phyloP scores from a whole-genome alignment of 1,139 yeast species.

The Debaryomyces nepalensis region DNA sequence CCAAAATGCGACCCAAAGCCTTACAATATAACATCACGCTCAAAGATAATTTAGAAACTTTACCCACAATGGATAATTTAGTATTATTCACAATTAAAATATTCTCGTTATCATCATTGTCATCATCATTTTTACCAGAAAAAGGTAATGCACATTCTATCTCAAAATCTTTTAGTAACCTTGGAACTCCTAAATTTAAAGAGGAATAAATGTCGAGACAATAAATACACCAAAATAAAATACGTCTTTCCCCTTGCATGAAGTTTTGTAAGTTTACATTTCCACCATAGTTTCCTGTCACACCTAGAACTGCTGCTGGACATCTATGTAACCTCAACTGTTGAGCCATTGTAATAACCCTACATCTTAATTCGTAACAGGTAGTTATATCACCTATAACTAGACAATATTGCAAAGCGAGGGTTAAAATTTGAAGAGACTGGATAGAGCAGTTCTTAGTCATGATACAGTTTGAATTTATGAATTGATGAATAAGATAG shows the following conservation, averaged over 20 bases:
- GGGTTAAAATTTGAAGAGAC: slow-evolving; percentile 69
- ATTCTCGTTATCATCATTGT: slow-evolving; percentile 53
- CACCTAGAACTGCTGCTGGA: slow-evolving; percentile 76
- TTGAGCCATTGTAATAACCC: slow-evolving; percentile 82
- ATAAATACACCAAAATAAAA: slow-evolving; percentile 84
- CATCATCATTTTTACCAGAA: slow-evolving; percentile 55
- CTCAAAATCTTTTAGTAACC: slow-evolving; percentile 77
- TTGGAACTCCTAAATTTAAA: slow-evolving; percentile 79
- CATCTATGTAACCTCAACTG: slow-evolving; percentile 85
- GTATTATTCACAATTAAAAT: slow-evolving; percentile 62
- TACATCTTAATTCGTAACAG: slow-evolving; percentile 75
- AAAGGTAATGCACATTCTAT: slow-evolving; percentile 87
- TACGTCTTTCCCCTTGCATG: slow-evolving; percentile 82
- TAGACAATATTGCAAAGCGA: slow-evolving; percentile 73
- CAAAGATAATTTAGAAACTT: slow-evolving; percentile 64
- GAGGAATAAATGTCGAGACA: slow-evolving; percentile 77
- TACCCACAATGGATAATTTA: slow-evolving; percentile 66
- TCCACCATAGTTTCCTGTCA: slow-evolving; percentile 51
- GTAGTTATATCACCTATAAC: slow-evolving; percentile 76
- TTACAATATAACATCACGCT: slow-evolving; percentile 72
- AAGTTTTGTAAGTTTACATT: slow-evolving; percentile 53
- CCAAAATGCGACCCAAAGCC: slow-evolving; percentile 74
- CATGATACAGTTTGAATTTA: slow-evolving; percentile 54
- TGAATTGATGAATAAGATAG: slow-evolving; percentile 54
- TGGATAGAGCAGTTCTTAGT: slow-evolving; percentile 66